phyloP scores from a whole-genome alignment of 108 stramenopile species.

The Pseudonitzschia delicatissima region DNA sequence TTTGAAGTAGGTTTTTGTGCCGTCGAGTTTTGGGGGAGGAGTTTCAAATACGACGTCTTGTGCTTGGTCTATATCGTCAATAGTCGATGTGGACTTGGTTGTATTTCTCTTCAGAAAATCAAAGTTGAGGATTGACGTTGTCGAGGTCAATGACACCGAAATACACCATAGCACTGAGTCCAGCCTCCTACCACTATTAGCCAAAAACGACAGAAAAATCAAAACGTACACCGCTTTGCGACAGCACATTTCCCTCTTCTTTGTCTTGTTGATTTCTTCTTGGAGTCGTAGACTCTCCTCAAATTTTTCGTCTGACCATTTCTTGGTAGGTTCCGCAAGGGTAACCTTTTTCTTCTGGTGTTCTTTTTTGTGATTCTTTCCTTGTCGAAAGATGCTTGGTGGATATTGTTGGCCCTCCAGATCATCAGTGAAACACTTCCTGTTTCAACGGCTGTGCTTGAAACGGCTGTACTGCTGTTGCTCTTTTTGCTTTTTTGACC shows the following conservation, averaged over 20 bases:
- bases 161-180: background rate
- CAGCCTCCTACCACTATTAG: slow-evolving; percentile 5
- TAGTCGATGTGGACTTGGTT: background rate
- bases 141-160: background rate
- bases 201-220: background rate
- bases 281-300: background rate
- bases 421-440: background rate
- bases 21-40: background rate
- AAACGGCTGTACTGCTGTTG: background rate
- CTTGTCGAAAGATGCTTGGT: too few species aligned
- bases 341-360: background rate
- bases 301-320: background rate
- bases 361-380: background rate
- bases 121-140: too few species aligned
- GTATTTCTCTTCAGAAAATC: background rate
- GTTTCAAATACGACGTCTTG: background rate
- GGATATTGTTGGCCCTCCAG: background rate
- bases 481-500: background rate
- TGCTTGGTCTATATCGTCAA: background rate
- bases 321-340: background rate
- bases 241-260: background rate
- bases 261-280: background rate
- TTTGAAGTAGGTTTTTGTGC: background rate
- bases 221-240: background rate
- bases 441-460: slow-evolving; percentile 1